Base-by-base conservation (phyloP, 2,329 filamentous ascomycete species). In the Graphium sp. region DNA sequence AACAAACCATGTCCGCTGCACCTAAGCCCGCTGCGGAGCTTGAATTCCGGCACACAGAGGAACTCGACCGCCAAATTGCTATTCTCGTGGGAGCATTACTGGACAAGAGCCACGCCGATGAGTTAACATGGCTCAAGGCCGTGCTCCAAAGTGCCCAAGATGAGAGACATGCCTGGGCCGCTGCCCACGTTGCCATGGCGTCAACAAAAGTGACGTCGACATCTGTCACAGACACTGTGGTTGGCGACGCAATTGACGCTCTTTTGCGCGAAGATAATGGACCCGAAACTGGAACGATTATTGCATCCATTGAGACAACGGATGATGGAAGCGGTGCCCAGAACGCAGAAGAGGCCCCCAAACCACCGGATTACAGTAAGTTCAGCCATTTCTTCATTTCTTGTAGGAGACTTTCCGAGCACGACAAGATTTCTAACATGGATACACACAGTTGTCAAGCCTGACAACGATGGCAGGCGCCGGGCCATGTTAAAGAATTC, bases 401-500 rank as follows among this genome's bases (percentile, higher is more conserved):
- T n/a, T n/a, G n/a, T n/a, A n/a, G n/a, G n/a, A n/a, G n/a, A n/a
- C n/a, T n/a, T n/a, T n/a, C n/a, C n/a, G n/a, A n/a, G n/a, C n/a
- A n/a, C n/a, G n/a, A n/a, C n/a, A n/a, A n/a, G 5, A 4, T 22
- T 24, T 33, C 50, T 58, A 40, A 57, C 34, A 21, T 18, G 19
- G 18, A 11, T n/a, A n/a, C 11, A 13, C 10, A 12, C 41, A 76
- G 69, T 53, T 32, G 53, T 84, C 30, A 65, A 62, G 28, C 62
- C 78, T 0, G 71, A 77, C 32, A 71, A 66, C 23, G 69, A 79
- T 25, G 61, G 67, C 27, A 70, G 74, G 22, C 72, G 74, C 28
- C 65, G 63, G 14, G 77, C 82, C 16, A 74, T 93, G 52, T 91
- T 91, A 58, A 91, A 83, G 45, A 91, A 95, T 49, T 74, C 80